These are phyloP conservation scores for Gaeumannomyces tritici DNA, from an alignment of 2,329 filamentous ascomycete species.

Conservation along the genomic window DNA sequence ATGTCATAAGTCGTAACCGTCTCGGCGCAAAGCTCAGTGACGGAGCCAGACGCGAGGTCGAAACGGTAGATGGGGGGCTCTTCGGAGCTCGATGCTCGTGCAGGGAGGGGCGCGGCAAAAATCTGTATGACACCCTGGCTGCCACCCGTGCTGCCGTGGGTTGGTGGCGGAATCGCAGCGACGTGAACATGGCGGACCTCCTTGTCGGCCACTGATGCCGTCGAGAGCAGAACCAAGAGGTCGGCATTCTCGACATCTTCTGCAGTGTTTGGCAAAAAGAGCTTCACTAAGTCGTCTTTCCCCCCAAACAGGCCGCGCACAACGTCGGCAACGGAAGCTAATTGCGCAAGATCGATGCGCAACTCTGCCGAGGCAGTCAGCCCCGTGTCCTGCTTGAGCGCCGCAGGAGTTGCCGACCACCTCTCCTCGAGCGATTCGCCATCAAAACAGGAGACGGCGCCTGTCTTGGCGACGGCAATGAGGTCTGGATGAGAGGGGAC, in stretches of 20 bases:
- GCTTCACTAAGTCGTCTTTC: conserved; percentile 38
- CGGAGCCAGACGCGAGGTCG: conserved; percentile 51
- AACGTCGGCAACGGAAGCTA: conserved; percentile 36
- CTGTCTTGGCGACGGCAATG: conserved; percentile 49
- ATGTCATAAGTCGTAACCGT: conserved; percentile 54
- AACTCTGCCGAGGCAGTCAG: conserved; percentile 17
- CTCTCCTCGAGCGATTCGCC: conserved; percentile 40
- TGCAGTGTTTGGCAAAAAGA: conserved; percentile 38
- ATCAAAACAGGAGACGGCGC: conserved; percentile 51
- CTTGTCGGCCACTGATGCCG: conserved; percentile 17
- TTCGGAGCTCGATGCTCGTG: neutral
- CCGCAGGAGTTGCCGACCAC: conserved; percentile 35
- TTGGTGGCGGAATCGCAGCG: conserved; percentile 15
- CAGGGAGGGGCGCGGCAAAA: conserved; percentile 5
- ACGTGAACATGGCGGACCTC: conserved; percentile 22
- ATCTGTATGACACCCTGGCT: conserved; percentile 11
- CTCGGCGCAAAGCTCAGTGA: conserved; percentile 49
- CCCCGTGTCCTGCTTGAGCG: conserved; percentile 30
- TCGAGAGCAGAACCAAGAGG: conserved; percentile 42
- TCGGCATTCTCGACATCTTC: conserved; percentile 37
- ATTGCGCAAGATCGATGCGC: conserved; percentile 39
- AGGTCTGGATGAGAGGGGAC: conserved; percentile 25
- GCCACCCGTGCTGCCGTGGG: conserved; percentile 2
- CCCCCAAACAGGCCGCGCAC: conserved; percentile 46
- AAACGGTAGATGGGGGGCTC: conserved; percentile 35